A percentile compares a stretch with the other conserved stretches of the same genome.
phyloP scores from a whole-genome alignment of 2,329 filamentous ascomycete species.

The Fusarium cicatricum region DNA sequence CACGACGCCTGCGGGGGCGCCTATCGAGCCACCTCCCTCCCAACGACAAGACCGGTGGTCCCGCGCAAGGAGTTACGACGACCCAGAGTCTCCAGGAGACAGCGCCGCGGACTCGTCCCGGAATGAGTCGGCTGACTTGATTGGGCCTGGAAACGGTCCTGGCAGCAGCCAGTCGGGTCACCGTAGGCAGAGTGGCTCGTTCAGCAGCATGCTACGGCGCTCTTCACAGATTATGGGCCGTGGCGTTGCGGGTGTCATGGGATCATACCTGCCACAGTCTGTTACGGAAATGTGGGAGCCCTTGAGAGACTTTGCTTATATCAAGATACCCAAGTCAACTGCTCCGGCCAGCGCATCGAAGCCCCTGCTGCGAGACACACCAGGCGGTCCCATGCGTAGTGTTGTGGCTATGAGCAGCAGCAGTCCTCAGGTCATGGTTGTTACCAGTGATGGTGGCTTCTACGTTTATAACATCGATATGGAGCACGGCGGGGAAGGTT shows the following conservation, averaged over 20 bases:
- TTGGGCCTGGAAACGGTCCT: constrained; percentile 40
- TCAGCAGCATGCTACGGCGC: constrained; percentile 90
- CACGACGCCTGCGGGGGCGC: constrained; percentile 47
- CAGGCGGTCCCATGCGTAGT: constrained; percentile 71
- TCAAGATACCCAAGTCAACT: constrained; percentile 79
- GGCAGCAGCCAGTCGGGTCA: constrained; percentile 44
- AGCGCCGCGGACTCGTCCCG: constrained; percentile 63
- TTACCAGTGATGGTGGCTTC: constrained; percentile 94
- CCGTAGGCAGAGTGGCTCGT: constrained; percentile 73
- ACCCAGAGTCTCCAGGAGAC: constrained; percentile 47
- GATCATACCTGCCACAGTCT: constrained; percentile 89
- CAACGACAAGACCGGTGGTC: constrained; percentile 61
- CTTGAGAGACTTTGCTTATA: constrained; percentile 92
- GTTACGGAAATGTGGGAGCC: constrained; percentile 99
- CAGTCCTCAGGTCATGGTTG: constrained; percentile 96
- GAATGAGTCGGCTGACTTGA: constrained; percentile 56
- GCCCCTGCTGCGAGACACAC: constrained; percentile 44
- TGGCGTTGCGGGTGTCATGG: constrained; percentile 86
- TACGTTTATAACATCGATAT: constrained; percentile 96
- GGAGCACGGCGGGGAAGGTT: constrained; percentile 92
- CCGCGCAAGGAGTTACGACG: constrained; percentile 61
- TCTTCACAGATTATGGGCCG: constrained; percentile 95
- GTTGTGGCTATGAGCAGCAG: constrained; percentile 98
- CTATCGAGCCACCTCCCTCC: constrained; percentile 52
- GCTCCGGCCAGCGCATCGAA: constrained; percentile 27